Evolutionary conservation across 495 filamentous ascomycete genomes (phyloP), one percentile per base, ranked within the genome.

Genomic region (Hypomontagnella submonticulosa): DNA sequence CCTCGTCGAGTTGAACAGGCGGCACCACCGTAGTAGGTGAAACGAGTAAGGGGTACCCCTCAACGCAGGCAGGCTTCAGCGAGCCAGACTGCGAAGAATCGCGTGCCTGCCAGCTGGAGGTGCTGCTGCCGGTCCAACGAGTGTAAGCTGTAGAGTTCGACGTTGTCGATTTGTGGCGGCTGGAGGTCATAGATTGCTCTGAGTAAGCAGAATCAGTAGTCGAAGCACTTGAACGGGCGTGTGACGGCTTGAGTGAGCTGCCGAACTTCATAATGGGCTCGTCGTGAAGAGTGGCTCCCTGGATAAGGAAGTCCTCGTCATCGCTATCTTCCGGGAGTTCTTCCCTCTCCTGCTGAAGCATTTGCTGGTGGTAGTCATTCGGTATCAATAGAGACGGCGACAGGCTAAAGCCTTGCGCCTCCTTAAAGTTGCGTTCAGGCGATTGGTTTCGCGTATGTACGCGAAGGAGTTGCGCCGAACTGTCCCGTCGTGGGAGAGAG

Each of bases 321-420:
- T 77, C 76, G 53, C 58, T 64, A 13, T 68, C 57, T 15, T 73
- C 53, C 13, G 70, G 23, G 2, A 27, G 36, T 10, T 69, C 69
- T 15, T 75, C 76, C 30, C 70, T 65, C 53, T 79, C 78, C 37
- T 69, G 72, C n/a, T 65, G 68, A 34, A 78, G 50, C 76, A 83
- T 79, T 60, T 79, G 74, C 61, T 79, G 75, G 47, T 82, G 77
- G 58, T 77, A 82, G 41, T 83, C 81, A 43, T 73, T 72, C 32
- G 84, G 84, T 13, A 86, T 84, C 27, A 86, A 71, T 38, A 85
- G 76, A 11, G 81, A 81, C 4, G 84, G 84, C 18, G 83, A 85
- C 4, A 86, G 69, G 50, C 69, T 76, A 67, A 86, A 85, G 44
- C 81, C 81, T 53, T 86, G 83, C 9, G 77, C 80, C 66, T 85